Evolutionary conservation across 176 grass and related monocot species (phyloP), one percentile per base, ranked within the genome.

Genomic region (Dactylis glomerata): DNA sequence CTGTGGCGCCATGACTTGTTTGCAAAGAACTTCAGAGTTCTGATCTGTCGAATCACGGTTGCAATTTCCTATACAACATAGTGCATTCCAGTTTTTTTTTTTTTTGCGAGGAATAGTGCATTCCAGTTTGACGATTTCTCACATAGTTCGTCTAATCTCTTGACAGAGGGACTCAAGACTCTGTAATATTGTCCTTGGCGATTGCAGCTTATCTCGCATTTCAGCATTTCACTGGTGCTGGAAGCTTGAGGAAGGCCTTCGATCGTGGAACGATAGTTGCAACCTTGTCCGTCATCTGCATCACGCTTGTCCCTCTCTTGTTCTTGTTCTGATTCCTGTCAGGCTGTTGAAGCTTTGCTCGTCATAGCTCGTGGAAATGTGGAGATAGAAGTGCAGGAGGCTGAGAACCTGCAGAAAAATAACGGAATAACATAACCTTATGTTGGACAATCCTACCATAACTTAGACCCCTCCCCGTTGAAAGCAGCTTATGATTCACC

Each of bases 181-280:
- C 90, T 49, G 65, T 77, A 6, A 73, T 92, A 69, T 20, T 97
- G 28, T 83, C 90, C 15, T 55, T 85, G 83, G 88, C 68, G 19
- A 87, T 91, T 28, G 81, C 86, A 2, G 73, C 11, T 20, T 97
- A 77, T 77, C 80, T 97, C 51, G 81, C 90, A 27, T 83, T 89
- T 77, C 92, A 94, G 17, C 92, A 94, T 84, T 91, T 97, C 67
- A 83, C 90, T 5, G 78, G 87, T 32, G 50, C 59, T 0, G 90
- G 88, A 75, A 24, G 83, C 51, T 10, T 91, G 26, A 69, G 52
- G 73, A 87, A 10, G 76, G 94, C 90, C 30, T 94, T 92, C 5
- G 80, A 86, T 24, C 71, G 58, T 37, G 90, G 74, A 73, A 38
- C 87, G 8, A 77, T 94, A 51, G 9, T 91, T 14, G 61, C 94